Base-by-base conservation (phyloP, 2,329 filamentous ascomycete species). In the Botryosphaeria agaves region DNA sequence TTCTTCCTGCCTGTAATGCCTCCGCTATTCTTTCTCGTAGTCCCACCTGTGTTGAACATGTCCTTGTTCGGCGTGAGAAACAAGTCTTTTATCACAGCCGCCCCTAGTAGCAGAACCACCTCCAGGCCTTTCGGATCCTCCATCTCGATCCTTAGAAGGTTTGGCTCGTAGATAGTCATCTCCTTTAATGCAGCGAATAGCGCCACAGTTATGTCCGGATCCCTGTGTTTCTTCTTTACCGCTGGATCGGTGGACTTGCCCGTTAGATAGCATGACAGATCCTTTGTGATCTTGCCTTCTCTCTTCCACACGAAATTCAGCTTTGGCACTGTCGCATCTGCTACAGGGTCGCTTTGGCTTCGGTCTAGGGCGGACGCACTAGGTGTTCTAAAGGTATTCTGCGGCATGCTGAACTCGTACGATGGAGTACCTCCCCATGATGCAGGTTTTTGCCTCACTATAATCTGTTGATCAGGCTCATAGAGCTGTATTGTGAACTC, bases 101-200 rank as follows among this genome's bases (percentile, higher is more conserved):
- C 69, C 11, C 66, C 58, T 0, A 76, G 55, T 17, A 76, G 46
- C 14, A 95, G 55, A 1, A 85, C 75, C 1, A 95, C 69, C 49
- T 98, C 89, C 3, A 95, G 60, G 0, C 89, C 89, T 52, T 94
- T 95, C 34, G 78, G 73, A 53, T 98, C 89, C 51, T 98, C 84
- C 37, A 95, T 73, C 26, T 95, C 85, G 7, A 95, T 77, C 5
- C 89, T 68, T 36, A 78, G 76, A 46, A 95, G 64, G 48, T 95
- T 95, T 4, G 87, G 81, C 53, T 98, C 81, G 58, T 95, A 94
- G 25, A 98, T 66, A 2, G 85, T 92, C 34, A 95, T 55, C 42
- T 85, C 80, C 41, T 72, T 76, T 16, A 76, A 62, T 12, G 69
- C 66, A 40, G 77, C 74, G 61, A 85, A 92, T 43, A 95, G 68